Evolutionary conservation across 202 grass and related monocot genomes (phyloP).

Genomic region (Musa balbisiana): DNA sequence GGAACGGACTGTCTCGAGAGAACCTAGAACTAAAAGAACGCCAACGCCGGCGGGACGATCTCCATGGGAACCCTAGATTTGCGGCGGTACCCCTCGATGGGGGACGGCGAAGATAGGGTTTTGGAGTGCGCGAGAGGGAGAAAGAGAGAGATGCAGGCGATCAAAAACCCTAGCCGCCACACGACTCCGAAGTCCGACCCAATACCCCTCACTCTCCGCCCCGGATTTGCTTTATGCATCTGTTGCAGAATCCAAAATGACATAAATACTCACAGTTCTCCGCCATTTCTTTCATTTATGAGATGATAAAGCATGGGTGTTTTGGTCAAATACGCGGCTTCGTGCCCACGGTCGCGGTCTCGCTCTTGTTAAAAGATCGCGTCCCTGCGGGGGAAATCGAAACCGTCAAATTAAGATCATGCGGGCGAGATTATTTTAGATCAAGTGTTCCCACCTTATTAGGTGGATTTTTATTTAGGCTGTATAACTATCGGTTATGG

Average conservation of each 20-base stretch:
- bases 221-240: not conserved
- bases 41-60: slow-evolving; percentile 17
- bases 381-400: too few species aligned
- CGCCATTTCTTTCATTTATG: too few species aligned
- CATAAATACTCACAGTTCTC: not conserved
- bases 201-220: not conserved
- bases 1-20: not conserved
- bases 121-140: slow-evolving; percentile 2
- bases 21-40: slow-evolving; percentile 23
- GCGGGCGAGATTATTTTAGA: too few species aligned
- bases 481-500: too few species aligned
- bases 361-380: too few species aligned
- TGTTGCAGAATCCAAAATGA: not conserved
- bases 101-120: slow-evolving; percentile 27
- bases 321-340: too few species aligned
- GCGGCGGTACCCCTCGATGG: not conserved
- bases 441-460: too few species aligned
- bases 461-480: too few species aligned
- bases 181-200: not conserved
- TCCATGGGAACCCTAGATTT: slow-evolving; percentile 30
- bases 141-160: not conserved
- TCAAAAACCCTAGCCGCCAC: slow-evolving; percentile 1
- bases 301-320: too few species aligned
- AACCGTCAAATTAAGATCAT: too few species aligned
- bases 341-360: too few species aligned